These are phyloP conservation scores for Penicillium sp. DNA, from an alignment of 2,329 filamentous ascomycete genomes.

Conservation along the genomic window DNA sequence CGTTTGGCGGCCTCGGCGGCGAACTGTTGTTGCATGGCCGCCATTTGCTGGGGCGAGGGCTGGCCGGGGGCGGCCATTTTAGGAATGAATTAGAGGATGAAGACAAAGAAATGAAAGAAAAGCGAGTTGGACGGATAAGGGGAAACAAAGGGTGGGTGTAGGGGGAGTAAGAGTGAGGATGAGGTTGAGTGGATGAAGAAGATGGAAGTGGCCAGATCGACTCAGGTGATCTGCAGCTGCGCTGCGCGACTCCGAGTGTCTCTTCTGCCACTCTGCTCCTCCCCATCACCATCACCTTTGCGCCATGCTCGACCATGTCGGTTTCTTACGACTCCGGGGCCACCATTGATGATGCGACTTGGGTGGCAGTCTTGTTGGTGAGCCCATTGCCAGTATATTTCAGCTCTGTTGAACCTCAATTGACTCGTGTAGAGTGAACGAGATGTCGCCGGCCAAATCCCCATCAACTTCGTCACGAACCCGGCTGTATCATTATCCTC, in stretches of 20 bases:
- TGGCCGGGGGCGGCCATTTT: conserved; percentile 44
- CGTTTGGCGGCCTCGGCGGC: conserved; percentile 80
- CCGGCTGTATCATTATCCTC: conserved; percentile 61
- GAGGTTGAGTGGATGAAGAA: conserved; percentile 1
- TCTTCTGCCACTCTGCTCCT: background rate
- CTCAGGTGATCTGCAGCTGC: conserved; percentile 29
- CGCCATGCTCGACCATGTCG: conserved; percentile 38
- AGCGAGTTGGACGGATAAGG: background rate
- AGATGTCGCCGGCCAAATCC: conserved; percentile 63
- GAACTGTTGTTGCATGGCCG: conserved; percentile 79
- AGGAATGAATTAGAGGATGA: conserved; percentile 7
- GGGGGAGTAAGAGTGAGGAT: background rate
- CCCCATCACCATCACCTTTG: background rate
- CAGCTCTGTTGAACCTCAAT: conserved; percentile 4
- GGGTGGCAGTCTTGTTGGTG: conserved; percentile 45
- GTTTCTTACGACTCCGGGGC: conserved; percentile 45
- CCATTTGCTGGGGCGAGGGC: conserved; percentile 83
- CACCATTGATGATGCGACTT: conserved; percentile 42
- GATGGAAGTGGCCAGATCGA: conserved; percentile 32
- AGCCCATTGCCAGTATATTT: conserved; percentile 14
- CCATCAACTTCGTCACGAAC: conserved; percentile 65
- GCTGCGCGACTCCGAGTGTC: too few species aligned
- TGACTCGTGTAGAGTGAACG: conserved; percentile 58
- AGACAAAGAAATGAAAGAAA: conserved; percentile 4
- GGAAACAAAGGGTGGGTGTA: conserved; percentile 1